Conservation (phyloP, 2,329 filamentous ascomycete genomes). For the Fusarium kyushuense region DNA sequence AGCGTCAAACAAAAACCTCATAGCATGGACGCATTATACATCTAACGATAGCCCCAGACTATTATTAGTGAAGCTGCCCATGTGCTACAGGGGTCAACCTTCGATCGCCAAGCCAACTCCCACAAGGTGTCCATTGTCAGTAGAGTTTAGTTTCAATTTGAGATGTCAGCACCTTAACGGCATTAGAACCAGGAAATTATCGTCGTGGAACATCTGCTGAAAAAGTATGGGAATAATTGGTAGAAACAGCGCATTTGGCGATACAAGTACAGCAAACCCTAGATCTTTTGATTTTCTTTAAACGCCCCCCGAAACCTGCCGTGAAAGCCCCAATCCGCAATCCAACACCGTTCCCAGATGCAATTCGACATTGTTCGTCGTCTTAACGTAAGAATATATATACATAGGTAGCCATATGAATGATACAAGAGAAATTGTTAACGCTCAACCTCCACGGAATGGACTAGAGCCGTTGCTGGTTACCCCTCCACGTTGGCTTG, state of each 20-base stretch:
- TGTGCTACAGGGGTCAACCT: constrained; percentile 36
- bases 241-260: not conserved
- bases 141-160: constrained; percentile 8
- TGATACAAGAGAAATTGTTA: constrained; percentile 29
- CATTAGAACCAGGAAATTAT: not conserved
- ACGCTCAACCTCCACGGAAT: not conserved
- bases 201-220: not conserved
- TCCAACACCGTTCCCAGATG: constrained; percentile 34
- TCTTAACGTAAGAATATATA: constrained; percentile 13
- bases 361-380: constrained; percentile 24
- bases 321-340: constrained; percentile 1
- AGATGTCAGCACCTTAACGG: not conserved
- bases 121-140: constrained; percentile 1
- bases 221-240: constrained; percentile 3
- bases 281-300: constrained; percentile 6
- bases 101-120: constrained; percentile 34
- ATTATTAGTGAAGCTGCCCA: constrained; percentile 16
- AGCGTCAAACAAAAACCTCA: not conserved
- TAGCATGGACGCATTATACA: not conserved
- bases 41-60: not conserved
- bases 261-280: constrained; percentile 4
- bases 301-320: constrained; percentile 22
- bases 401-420: constrained; percentile 17
- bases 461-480: not conserved
- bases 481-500: constrained; percentile 46